A percentile compares a stretch with the other conserved stretches of the same genome.
Conservation (phyloP, 2,329 filamentous ascomycete genomes). For the Curvularia sp. region DNA sequence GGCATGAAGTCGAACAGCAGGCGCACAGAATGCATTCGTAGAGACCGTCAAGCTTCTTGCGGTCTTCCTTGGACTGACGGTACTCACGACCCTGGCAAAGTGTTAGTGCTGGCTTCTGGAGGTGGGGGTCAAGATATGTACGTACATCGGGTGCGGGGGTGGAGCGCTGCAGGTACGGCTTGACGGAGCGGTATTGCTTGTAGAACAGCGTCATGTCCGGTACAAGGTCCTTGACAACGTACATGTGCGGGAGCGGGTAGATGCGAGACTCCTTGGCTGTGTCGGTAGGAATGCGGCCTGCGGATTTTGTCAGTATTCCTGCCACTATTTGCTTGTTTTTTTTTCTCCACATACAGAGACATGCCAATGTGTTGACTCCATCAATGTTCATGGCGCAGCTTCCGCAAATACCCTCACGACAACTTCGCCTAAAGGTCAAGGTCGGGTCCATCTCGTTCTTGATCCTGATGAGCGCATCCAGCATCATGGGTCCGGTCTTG, state of each 20-base stretch:
- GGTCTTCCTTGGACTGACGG: conserved; percentile 88
- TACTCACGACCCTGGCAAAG: conserved; percentile 80
- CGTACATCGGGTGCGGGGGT: conserved; percentile 83
- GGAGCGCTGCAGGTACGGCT: conserved; percentile 94
- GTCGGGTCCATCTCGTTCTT: conserved; percentile 99
- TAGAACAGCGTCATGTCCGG: conserved; percentile 98
- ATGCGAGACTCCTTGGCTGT: conserved; percentile 83
- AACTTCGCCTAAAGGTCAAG: conserved; percentile 92
- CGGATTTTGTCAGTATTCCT: conserved; percentile 20
- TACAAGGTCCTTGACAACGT: conserved; percentile 98
- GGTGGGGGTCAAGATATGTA: conserved; percentile 26
- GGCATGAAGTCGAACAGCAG: conserved; percentile 98
- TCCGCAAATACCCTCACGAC: conserved; percentile 97
- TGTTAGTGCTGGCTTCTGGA: conserved; percentile 25
- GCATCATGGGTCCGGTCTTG: conserved; percentile 98
- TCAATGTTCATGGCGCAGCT: conserved; percentile 99
- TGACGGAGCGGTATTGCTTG: conserved; percentile 99
- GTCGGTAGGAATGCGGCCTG: conserved; percentile 92
- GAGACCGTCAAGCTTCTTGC: conserved; percentile 94
- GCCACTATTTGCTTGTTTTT: background rate
- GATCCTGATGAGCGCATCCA: conserved; percentile 95
- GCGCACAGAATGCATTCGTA: conserved; percentile 99
- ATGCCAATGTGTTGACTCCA: conserved; percentile 96
- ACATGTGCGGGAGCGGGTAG: conserved; percentile 97
- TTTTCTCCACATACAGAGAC: conserved; percentile 76